These are phyloP conservation scores for Fusarium cicatricum DNA, from an alignment of 2,329 filamentous ascomycete genomes.

Conservation along the genomic window DNA sequence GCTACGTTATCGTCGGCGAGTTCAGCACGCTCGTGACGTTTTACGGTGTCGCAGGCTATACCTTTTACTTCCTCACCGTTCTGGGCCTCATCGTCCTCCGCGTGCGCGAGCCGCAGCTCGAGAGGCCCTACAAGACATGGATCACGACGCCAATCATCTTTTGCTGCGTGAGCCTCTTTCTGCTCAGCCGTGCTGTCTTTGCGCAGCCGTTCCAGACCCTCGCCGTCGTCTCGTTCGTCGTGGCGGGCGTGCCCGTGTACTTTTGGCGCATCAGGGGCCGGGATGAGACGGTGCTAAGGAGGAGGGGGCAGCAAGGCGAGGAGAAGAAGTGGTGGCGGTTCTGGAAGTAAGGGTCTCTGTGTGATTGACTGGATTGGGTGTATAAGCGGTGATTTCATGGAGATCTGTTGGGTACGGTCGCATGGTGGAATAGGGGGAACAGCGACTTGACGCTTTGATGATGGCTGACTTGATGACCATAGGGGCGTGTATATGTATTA, in stretches of 20 bases:
- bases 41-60: slow-evolving; percentile 96
- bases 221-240: slow-evolving; percentile 84
- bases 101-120: slow-evolving; percentile 85
- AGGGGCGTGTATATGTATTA: slow-evolving; percentile 10
- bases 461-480: slow-evolving; percentile 22
- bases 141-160: slow-evolving; percentile 97
- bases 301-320: slow-evolving; percentile 41
- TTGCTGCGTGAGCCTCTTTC: slow-evolving; percentile 94
- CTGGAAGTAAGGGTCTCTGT: slow-evolving; percentile 55
- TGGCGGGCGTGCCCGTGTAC: slow-evolving; percentile 85
- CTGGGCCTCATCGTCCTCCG: slow-evolving; percentile 90
- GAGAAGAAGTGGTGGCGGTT: slow-evolving; percentile 65
- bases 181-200: slow-evolving; percentile 88
- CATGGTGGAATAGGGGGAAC: slow-evolving; percentile 10
- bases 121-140: slow-evolving; percentile 94
- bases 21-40: slow-evolving; percentile 94
- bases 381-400: no score
- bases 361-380: no score
- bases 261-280: slow-evolving; percentile 82
- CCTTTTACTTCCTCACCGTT: slow-evolving; percentile 96
- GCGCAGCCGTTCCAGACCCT: slow-evolving; percentile 90
- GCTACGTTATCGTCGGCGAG: slow-evolving; percentile 87
- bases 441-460: slow-evolving; percentile 3
- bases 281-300: slow-evolving; percentile 59
- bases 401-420: not conserved